phyloP scores from a whole-genome alignment of 495 filamentous ascomycete species.

The Barbatosphaeria neglecta region DNA sequence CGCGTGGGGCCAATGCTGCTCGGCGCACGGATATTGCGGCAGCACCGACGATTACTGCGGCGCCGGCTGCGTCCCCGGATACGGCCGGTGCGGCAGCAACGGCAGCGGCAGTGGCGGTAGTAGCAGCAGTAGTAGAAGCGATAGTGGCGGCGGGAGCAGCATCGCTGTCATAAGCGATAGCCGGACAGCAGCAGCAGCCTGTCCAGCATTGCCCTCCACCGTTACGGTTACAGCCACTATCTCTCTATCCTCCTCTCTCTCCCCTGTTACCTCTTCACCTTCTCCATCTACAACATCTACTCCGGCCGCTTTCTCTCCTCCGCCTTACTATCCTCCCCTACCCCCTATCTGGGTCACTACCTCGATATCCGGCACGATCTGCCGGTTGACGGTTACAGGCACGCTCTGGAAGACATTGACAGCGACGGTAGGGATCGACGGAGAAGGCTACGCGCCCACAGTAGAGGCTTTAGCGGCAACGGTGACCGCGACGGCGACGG shows the following conservation, averaged over 20 bases:
- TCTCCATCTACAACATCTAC: background rate
- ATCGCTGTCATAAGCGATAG: no score
- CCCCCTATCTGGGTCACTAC: background rate
- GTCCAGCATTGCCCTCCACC: background rate
- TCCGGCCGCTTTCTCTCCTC: background rate
- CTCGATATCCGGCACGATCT: background rate
- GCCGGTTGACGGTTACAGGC: background rate
- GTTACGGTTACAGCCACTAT: background rate
- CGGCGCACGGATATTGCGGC: conserved; percentile 34
- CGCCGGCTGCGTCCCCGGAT: conserved; percentile 29
- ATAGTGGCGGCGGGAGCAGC: no score
- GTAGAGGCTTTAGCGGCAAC: no score
- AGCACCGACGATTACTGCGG: conserved; percentile 38
- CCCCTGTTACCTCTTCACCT: no score
- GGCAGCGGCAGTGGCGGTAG: no score
- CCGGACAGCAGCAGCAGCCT: no score
- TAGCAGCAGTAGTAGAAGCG: background rate
- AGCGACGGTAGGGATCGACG: no score
- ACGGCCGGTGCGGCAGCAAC: conserved; percentile 1
- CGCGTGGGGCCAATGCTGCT: conserved; percentile 29
- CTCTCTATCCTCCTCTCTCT: background rate
- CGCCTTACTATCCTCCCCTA: background rate
- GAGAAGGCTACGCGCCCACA: no score
- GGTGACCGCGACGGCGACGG: background rate
- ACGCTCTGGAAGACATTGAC: background rate